Evolutionary conservation across 2,329 filamentous ascomycete species (phyloP), one percentile per base, ranked within the genome.

Genomic region (Trichoderma gracile): DNA sequence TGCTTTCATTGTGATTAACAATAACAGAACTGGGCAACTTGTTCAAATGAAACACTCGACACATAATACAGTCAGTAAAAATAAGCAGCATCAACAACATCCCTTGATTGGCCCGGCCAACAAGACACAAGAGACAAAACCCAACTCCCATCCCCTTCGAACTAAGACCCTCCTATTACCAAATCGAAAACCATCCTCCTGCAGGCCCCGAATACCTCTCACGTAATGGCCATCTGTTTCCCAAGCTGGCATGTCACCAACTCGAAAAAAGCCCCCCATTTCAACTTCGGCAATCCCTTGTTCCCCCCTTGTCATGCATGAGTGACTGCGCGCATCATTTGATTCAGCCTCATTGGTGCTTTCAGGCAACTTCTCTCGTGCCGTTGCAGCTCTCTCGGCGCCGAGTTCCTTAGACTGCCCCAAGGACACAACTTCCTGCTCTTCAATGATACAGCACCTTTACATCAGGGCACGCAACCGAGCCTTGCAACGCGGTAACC

Each of bases 181-280:
- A 65, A 65, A 65, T 65, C 23, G 58, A 65, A 65, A 65, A 62
- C 21, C 57, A 25, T 47, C 23, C 40, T 45, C 21, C 57, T 56
- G 58, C 63, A 59, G 63, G 50, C 40, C 57, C 45, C 45, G 63
- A 65, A 65, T 65, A 65, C 63, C 43, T 65, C 43, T 65, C 63
- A 65, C 63, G 63, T 65, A 65, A 65, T 65, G 57, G 63, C 38
- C 63, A 59, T 40, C 42, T 27, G 42, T 19, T 40, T 49, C 50
- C 50, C 53, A 49, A 23, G 43, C 10, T 57, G 50, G 53, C 45
- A 63, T 63, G 59, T 54, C 59, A 59, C 53, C 45, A 53, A 25
- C 10, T n/a, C 23, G 30, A 15, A 17, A 52, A 30, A 30, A 30
- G 7, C 27, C 27, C 33, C 10, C 33, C 33, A 12, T 14, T 52